Evolutionary conservation across 306 rosid species (phyloP), one percentile per base, ranked within the genome.

Genomic region (Fagus crenata): DNA sequence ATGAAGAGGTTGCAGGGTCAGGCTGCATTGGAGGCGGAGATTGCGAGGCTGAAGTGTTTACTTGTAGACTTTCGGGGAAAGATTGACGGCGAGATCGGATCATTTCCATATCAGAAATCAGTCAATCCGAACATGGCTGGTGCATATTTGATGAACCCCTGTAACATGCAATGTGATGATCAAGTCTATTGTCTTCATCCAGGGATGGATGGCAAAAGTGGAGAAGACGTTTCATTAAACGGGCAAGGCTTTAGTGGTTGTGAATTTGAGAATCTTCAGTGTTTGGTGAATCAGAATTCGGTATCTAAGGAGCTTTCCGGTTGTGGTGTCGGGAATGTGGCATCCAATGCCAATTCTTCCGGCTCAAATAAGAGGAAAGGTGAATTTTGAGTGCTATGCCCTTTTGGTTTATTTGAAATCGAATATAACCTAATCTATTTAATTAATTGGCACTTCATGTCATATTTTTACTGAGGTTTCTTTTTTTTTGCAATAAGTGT

Each of bases 31-130:
- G 99, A 96, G 87, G 90, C 98, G 0, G 99, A 96, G 81, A 74
- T 96, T 64, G 89, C 97, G 0, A 91, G 99, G 85, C 90, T 96
- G 13, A 96, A 91, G 89, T 96, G 98, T 80, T 90, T 96, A 81
- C 89, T 96, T n/a, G 99, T 96, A 73, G 99, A 96, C 81, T 91
- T 96, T 4, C 85, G 99, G 64, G 99, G 99, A 32, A 92, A 98
- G 84, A 91, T 96, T 71, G 98, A 96, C 84, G 99, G 99, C 43
- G 99, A 96, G 72, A 92, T 96, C 75, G 99, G 99, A 17, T 67
- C 90, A 0, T 96, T 92, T 70, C 99, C 99, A 0, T 96, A 96
- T 85, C 98, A 90, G 82, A 96, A 90, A 80, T 42, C 93, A 3
- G 78, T 69, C 39, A 83, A 74, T 90, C 78, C 83, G 1, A 87